Base-by-base conservation (phyloP, 192 early-diverging fungal genomes). In the Backusella parvicylindrica region DNA sequence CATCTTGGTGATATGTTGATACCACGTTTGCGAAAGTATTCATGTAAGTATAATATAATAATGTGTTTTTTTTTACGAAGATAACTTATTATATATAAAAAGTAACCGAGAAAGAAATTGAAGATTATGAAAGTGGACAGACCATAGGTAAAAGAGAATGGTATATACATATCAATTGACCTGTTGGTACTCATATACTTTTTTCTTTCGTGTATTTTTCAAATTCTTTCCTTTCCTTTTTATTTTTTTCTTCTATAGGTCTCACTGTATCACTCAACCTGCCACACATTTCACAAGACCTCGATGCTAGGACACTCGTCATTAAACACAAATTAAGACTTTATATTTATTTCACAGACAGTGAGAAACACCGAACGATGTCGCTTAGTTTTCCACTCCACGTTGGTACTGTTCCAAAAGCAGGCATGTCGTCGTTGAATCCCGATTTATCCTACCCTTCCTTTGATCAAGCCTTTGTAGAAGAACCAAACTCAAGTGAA, bases 241-340 rank as follows among this genome's bases (percentile, higher is more conserved):
- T 23, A 12, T 2, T 56, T 50, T 50, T 21, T 56, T 0, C 23
- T 56, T 56, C 53, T 60, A 38, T 68, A 68, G 66, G 36, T 6
- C 18, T 68, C 13, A 21, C 33, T 68, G 32, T 68, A 23, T 37
- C 32, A 68, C 36, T 68, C 18, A 23, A 68, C 21, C 21, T 68
- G 36, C 66, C 66, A 37, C 66, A 68, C 33, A 68, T 68, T 68
- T 33, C 66, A 36, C 66, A 33, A 33, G 36, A 36, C 36, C n/a
- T 23, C 21, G 33, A 35, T 36, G 21, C 66, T 3, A 68, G 23
- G 12, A 68, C 36, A 0, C 21, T 68, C 21, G 7, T 23, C 15
- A 68, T 68, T 68, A 36, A 36, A 13, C 66, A 68, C 32, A 68
- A 68, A 68, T 13, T 68, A 36, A 68, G 33, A 15, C 15, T 68